These are phyloP conservation scores for Aphanomyces euteiches DNA, from an alignment of 352 stramenopile genomes.

Conservation along the genomic window DNA sequence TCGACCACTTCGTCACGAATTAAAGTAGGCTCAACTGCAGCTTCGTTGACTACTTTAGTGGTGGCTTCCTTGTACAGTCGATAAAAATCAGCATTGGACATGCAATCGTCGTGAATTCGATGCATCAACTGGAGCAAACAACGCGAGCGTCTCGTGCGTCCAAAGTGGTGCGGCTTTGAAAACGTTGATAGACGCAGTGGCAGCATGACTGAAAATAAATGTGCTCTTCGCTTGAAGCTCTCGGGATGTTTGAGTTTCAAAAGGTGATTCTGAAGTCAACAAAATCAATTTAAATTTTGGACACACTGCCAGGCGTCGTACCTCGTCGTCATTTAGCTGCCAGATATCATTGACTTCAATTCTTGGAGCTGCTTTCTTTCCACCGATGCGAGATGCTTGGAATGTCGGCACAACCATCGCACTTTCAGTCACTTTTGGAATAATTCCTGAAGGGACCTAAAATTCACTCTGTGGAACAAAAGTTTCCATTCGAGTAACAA, in stretches of 20 bases:
- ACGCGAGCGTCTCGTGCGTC: conserved; percentile 1
- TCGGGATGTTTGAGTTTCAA: neutral
- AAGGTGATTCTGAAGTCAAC: neutral
- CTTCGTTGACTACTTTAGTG: neutral
- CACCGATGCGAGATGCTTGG: conserved; percentile 16
- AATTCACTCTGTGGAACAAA: neutral
- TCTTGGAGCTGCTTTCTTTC: conserved; percentile 10
- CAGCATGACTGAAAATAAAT: conserved; percentile 13
- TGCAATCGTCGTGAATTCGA: neutral
- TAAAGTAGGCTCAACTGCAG: neutral
- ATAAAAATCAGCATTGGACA: conserved; percentile 14
- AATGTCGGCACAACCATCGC: conserved; percentile 22
- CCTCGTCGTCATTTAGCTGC: conserved; percentile 13
- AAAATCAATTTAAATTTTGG: no score
- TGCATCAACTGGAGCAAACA: conserved; percentile 24
- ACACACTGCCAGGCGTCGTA: neutral
- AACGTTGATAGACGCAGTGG: neutral
- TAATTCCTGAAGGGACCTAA: conserved; percentile 8
- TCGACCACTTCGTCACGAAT: neutral
- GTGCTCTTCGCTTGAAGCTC: neutral
- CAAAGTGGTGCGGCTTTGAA: conserved; percentile 22
- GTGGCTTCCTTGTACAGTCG: neutral
- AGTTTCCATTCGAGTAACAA: neutral
- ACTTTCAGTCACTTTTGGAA: conserved; percentile 10
- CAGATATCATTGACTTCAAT: neutral